A percentile compares a stretch with the other conserved stretches of the same genome.
These are phyloP conservation scores for Rhizophora mangle DNA, from an alignment of 345 rosid genomes.

Conservation along the genomic window DNA sequence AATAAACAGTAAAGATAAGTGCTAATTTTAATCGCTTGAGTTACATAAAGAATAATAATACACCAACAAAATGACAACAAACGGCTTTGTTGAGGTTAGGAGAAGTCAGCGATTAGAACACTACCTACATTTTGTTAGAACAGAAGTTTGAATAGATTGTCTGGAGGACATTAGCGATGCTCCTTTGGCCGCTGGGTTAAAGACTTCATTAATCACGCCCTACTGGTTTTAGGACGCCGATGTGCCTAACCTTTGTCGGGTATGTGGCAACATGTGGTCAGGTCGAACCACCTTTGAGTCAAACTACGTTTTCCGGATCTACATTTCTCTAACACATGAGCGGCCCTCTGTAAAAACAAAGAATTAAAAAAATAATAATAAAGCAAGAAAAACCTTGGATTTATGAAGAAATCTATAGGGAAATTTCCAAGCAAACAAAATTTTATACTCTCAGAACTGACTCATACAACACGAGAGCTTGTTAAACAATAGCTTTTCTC, in stretches of 20 bases:
- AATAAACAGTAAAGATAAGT: too few species aligned
- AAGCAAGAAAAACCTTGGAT: too few species aligned
- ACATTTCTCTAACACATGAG: background rate
- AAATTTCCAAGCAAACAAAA: background rate
- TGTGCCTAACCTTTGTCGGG: background rate
- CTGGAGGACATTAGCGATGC: too few species aligned
- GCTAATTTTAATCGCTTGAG: too few species aligned
- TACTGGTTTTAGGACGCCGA: background rate
- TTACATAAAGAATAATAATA: too few species aligned
- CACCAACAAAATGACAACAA: too few species aligned
- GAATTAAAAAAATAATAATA: background rate
- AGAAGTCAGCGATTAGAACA: too few species aligned
- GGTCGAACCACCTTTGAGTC: conserved; percentile 8
- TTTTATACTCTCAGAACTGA: background rate
- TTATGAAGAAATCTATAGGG: background rate
- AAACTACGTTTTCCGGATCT: background rate
- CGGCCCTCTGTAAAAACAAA: conserved; percentile 10
- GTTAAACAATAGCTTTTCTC: background rate
- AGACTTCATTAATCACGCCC: background rate
- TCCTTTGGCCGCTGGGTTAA: background rate
- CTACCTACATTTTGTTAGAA: too few species aligned
- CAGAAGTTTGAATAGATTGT: too few species aligned
- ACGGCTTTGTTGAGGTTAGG: too few species aligned
- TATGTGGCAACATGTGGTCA: conserved; percentile 5
- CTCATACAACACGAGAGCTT: background rate